phyloP scores from a whole-genome alignment of 169 alveolate genomes.

The Plasmodium falciparum region DNA sequence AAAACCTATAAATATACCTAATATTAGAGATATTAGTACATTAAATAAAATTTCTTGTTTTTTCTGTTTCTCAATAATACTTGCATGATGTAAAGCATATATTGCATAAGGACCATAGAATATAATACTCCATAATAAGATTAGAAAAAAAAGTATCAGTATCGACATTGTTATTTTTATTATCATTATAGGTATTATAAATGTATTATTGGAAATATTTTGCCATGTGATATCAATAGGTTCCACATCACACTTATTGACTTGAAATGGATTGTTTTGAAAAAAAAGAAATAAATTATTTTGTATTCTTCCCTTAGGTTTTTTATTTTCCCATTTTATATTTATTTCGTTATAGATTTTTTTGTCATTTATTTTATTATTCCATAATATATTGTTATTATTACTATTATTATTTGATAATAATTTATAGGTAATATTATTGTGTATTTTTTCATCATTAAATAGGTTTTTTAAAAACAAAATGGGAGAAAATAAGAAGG shows the following conservation, averaged over 20 bases:
- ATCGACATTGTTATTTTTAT: constrained; percentile 41
- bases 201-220: constrained; percentile 45
- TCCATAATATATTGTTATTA: neutral
- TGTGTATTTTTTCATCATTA: neutral
- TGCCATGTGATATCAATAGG: constrained; percentile 83
- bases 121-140: constrained; percentile 76
- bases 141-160: constrained; percentile 17
- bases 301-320: neutral
- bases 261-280: constrained; percentile 17
- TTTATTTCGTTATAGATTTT: neutral
- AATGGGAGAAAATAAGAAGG: neutral
- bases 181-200: constrained; percentile 6
- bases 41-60: constrained; percentile 27
- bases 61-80: constrained; percentile 20
- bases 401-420: constrained; percentile 1
- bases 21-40: constrained; percentile 12
- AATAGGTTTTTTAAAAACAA: neutral
- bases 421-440: neutral
- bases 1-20: constrained; percentile 77
- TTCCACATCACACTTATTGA: constrained; percentile 77
- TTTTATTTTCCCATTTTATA: neutral
- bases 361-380: neutral
- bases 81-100: constrained; percentile 64
- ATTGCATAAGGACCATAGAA: constrained; percentile 84
- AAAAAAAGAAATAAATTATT: constrained; percentile 22